A percentile compares a stretch with the other conserved stretches of the same genome.
Conservation (phyloP, 768 basidiomycete genomes). For the Phlebiopsis flavidoalba region DNA sequence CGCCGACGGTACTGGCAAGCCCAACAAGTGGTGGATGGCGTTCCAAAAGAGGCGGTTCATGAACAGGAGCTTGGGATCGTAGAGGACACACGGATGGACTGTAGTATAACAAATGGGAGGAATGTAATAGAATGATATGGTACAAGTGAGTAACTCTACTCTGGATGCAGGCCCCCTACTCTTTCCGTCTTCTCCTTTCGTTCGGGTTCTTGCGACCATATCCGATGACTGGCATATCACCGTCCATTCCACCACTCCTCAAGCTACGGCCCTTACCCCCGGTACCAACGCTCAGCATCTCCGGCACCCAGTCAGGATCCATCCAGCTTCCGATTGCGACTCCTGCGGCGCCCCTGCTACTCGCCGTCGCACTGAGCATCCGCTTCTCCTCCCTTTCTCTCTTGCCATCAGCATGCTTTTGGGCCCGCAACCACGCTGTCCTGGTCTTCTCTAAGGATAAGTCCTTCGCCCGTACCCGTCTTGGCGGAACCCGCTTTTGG, state of each 20-base stretch:
- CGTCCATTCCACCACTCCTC: conserved; percentile 47
- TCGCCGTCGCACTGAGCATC: conserved; percentile 41
- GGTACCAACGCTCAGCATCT: conserved; percentile 61
- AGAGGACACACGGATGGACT: conserved; percentile 19
- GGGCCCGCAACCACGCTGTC: conserved; percentile 78
- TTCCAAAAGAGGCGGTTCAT: conserved; percentile 98
- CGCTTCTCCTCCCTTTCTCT: conserved; percentile 73
- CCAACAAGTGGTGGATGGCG: conserved; percentile 99
- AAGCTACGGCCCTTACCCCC: conserved; percentile 67
- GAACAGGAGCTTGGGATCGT: conserved; percentile 81
- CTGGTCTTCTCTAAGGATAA: conserved; percentile 93
- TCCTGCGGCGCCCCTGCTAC: conserved; percentile 34
- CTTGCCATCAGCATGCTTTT: conserved; percentile 70
- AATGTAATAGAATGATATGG: conserved; percentile 14
- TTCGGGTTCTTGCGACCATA: conserved; percentile 90
- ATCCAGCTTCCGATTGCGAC: conserved; percentile 75
- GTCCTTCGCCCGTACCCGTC: conserved; percentile 71
- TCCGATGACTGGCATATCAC: conserved; percentile 79
- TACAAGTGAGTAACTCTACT: background rate
- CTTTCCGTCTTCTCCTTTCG: conserved; percentile 62
- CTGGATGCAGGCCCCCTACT: conserved; percentile 15
- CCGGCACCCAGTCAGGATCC: conserved; percentile 93
- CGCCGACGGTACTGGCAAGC: conserved; percentile 88
- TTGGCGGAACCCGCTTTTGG: conserved; percentile 89
- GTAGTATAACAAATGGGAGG: background rate